Percentiles rank a stretch among this genome's conserved stretches.
These are phyloP conservation scores for Pogostemon cablin DNA, from an alignment of 257 asterid species.

Conservation along the genomic window DNA sequence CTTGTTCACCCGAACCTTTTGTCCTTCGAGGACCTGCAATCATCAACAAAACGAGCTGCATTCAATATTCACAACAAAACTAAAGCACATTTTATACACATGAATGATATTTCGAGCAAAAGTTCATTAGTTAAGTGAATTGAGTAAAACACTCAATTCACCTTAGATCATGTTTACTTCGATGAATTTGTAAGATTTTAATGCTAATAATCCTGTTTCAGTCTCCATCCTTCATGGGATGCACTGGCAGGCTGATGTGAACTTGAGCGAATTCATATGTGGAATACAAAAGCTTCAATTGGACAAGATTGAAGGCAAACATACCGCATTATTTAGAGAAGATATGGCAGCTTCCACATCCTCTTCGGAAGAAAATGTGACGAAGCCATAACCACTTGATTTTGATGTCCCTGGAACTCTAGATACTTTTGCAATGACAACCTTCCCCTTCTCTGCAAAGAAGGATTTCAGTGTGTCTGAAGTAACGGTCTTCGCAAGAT, in stretches of 20 bases:
- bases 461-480: conserved; percentile 59
- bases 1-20: conserved; percentile 86
- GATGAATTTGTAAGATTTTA: neutral
- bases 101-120: neutral
- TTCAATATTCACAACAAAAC: neutral
- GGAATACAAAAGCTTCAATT: neutral
- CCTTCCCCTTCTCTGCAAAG: conserved; percentile 76
- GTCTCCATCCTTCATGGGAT: neutral
- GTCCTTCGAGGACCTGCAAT: conserved; percentile 86
- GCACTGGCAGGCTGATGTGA: neutral
- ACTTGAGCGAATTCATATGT: neutral
- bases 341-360: conserved; percentile 90
- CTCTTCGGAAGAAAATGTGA: conserved; percentile 79
- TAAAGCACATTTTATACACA: neutral
- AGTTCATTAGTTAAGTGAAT: neutral
- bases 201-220: neutral
- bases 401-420: conserved; percentile 87
- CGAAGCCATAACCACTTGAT: conserved; percentile 92
- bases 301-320: conserved; percentile 16
- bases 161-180: neutral
- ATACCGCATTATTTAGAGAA: conserved; percentile 66
- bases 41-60: neutral
- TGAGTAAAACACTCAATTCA: neutral
- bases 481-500: conserved; percentile 84
- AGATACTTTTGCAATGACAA: conserved; percentile 78